Conservation (phyloP, 768 basidiomycete species). For the Cubamyces lactineus region DNA sequence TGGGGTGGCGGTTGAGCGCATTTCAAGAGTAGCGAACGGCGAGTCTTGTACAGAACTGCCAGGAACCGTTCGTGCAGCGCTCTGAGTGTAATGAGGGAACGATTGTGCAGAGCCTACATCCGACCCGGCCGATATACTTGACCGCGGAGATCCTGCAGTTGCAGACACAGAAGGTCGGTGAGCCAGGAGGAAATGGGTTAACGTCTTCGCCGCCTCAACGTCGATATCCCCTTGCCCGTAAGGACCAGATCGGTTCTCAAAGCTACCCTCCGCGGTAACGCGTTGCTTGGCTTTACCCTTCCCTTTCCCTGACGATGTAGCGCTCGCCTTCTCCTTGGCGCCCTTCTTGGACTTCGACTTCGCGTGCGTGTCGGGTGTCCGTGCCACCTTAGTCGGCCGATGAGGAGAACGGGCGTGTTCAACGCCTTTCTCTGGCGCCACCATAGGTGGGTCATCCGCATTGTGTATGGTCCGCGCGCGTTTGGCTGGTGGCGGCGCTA, state of each 20-base stretch:
- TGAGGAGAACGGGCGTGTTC: slow-evolving; percentile 28
- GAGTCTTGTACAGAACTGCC: slow-evolving; percentile 41
- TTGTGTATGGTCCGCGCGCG: slow-evolving; percentile 82
- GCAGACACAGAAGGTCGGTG: slow-evolving; percentile 60
- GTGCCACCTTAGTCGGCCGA: slow-evolving; percentile 29
- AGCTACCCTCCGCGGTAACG: slow-evolving; percentile 23
- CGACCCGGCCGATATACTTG: slow-evolving; percentile 69
- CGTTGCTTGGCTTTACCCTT: slow-evolving; percentile 26
- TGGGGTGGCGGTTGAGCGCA: slow-evolving; percentile 42
- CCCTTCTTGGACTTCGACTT: slow-evolving; percentile 30
- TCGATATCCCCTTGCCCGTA: slow-evolving; percentile 46
- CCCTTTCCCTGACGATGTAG: slow-evolving; percentile 13
- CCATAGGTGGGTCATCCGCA: slow-evolving; percentile 66
- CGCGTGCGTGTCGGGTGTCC: slow-evolving; percentile 22
- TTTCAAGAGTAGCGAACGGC: slow-evolving; percentile 36
- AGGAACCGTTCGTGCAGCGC: slow-evolving; percentile 57
- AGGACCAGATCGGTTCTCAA: slow-evolving; percentile 2
- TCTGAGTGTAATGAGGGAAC: slow-evolving; percentile 66
- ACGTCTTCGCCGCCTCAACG: slow-evolving; percentile 82
- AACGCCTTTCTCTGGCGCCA: slow-evolving; percentile 45
- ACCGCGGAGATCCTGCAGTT: slow-evolving; percentile 69
- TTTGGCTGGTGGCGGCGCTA: slow-evolving; percentile 76
- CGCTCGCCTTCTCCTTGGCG: slow-evolving; percentile 28
- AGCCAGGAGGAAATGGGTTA: slow-evolving; percentile 71
- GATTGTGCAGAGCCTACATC: slow-evolving; percentile 66